Base-by-base conservation (phyloP, 495 filamentous ascomycete genomes). In the Staphylotrichum tortipilum region DNA sequence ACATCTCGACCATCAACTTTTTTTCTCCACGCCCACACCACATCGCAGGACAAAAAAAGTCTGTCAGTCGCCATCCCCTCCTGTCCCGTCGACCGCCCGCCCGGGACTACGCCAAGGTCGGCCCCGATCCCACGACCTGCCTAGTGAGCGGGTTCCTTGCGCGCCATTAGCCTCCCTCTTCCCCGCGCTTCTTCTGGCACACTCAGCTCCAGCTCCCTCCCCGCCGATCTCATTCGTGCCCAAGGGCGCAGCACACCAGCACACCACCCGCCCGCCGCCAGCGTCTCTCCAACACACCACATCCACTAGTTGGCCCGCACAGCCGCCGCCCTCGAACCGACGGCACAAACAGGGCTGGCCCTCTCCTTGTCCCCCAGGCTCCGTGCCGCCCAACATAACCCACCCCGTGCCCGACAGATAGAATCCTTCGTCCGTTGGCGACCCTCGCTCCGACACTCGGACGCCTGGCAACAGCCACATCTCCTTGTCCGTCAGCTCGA, bases 211-310 rank as follows among this genome's bases (percentile, higher is more conserved):
- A n/a, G n/a, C n/a, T n/a, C n/a, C n/a, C n/a, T n/a, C n/a, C n/a
- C n/a, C 37, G 21, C 52, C 29, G 36, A 24, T 62, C 44, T 51
- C 43, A 62, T 62, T 65, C 56, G 61, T 59, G 58, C 58, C 61
- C 55, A 61, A 64, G 46, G 47, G 51, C 51, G 18, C 47, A 46
- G 51, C 51, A n/a, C 47, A 46, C 38, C 53, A 52, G 41, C 51
- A n/a, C n/a, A n/a, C n/a, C n/a, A n/a, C n/a, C n/a, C n/a, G n/a
- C 57, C 53, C 34, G 38, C 35, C 46, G 49, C 54, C 46, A 54
- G 49, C 51, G 46, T 37, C 46, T 38, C 34, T 38, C 6, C 26
- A 48, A 18, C n/a, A n/a, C n/a, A n/a, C n/a, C n/a, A n/a, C n/a
- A n/a, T n/a, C n/a, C n/a, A n/a, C n/a, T n/a, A n/a, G n/a, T n/a